These are phyloP conservation scores for Medicago truncatula DNA, from an alignment of 306 rosid species.

Conservation along the genomic window DNA sequence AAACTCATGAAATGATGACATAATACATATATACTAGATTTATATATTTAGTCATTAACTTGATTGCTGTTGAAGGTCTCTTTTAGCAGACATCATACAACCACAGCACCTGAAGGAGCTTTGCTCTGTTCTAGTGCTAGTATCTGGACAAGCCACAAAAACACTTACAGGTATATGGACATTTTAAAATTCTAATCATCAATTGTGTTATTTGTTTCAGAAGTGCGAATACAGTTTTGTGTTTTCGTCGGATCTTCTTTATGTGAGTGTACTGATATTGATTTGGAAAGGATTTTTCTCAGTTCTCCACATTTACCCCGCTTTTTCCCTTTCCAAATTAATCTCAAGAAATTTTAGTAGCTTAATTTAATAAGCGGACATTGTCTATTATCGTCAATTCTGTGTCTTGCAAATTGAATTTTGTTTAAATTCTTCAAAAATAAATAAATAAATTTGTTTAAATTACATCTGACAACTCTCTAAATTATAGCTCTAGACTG, in stretches of 20 bases:
- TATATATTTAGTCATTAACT: conserved; percentile 43
- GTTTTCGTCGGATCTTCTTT: conserved; percentile 14
- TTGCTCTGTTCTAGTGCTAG: conserved; percentile 90
- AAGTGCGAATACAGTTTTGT: conserved; percentile 14
- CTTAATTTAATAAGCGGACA: conserved; percentile 26
- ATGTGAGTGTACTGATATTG: conserved; percentile 19
- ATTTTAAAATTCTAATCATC: conserved; percentile 20
- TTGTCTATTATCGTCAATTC: conserved; percentile 4
- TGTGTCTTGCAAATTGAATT: conserved; percentile 16
- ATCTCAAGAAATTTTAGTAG: conserved; percentile 19
- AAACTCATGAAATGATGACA: conserved; percentile 35
- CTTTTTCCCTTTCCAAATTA: conserved; percentile 4
- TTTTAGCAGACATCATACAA: conserved; percentile 95
- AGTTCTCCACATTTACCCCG: background rate
- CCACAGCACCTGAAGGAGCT: conserved; percentile 94
- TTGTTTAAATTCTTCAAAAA: background rate
- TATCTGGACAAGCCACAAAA: conserved; percentile 88
- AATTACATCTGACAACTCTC: background rate
- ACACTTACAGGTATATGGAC: conserved; percentile 66
- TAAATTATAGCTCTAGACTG: conserved; percentile 20
- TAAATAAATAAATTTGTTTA: background rate
- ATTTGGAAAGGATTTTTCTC: conserved; percentile 9
- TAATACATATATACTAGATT: conserved; percentile 5
- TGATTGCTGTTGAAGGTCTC: conserved; percentile 73
- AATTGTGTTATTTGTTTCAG: background rate